Evolutionary conservation across 2,329 filamentous ascomycete genomes (phyloP).

Genomic region (Aspergillus fumigatiaffinis): DNA sequence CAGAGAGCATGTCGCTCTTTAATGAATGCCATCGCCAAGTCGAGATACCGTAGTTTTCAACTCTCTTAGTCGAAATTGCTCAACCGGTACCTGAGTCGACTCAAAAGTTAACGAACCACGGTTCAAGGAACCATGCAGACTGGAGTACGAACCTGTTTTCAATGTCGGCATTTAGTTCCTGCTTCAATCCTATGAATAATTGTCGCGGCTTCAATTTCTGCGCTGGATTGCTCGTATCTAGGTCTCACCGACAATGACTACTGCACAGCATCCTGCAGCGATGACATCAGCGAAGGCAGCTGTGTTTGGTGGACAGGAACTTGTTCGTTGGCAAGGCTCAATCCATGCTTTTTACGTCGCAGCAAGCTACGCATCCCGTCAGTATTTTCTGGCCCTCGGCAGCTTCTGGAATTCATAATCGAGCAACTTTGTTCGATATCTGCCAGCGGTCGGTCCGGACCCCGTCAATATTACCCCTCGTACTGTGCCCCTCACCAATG

Average conservation of each 20-base stretch:
- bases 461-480: neutral
- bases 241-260: constrained; percentile 30
- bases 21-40: no score
- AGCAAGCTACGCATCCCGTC: neutral
- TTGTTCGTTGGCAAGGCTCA: neutral
- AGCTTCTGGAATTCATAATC: neutral
- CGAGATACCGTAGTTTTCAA: no score
- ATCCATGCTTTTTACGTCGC: neutral
- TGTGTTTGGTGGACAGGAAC: neutral
- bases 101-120: neutral
- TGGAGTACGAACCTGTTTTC: neutral
- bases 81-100: no score
- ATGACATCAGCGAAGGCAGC: constrained; percentile 24
- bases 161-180: no score
- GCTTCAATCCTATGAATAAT: no score
- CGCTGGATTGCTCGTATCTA: neutral
- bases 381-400: neutral
- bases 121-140: neutral
- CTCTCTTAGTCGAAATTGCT: no score
- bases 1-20: no score
- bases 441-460: neutral
- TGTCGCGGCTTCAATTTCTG: neutral
- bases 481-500: neutral
- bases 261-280: constrained; percentile 42
- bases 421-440: neutral